These are phyloP conservation scores for Gardenia jasminoides DNA, from an alignment of 257 asterid genomes.

Conservation along the genomic window DNA sequence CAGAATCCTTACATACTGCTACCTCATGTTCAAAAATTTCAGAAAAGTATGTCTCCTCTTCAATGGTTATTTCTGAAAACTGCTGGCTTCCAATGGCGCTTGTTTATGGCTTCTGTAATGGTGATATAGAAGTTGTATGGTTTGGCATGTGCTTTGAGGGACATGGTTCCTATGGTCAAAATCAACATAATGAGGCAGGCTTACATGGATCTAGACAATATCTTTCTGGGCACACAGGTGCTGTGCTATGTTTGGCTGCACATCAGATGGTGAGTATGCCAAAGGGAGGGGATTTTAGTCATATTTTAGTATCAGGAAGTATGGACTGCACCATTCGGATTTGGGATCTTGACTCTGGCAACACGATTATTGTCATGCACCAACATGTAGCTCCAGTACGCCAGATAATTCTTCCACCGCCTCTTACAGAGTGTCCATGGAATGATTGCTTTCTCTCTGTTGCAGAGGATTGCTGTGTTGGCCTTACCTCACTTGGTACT, in stretches of 20 bases:
- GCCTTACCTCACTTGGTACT: constrained; percentile 83
- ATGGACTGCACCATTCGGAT: constrained; percentile 86
- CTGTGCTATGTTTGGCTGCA: constrained; percentile 90
- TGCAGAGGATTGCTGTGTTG: constrained; percentile 71
- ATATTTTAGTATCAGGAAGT: constrained; percentile 87
- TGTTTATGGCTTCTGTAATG: constrained; percentile 80
- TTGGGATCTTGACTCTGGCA: constrained; percentile 88
- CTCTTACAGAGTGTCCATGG: constrained; percentile 69
- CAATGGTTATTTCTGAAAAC: constrained; percentile 84
- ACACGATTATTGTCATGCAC: constrained; percentile 63
- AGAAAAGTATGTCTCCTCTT: constrained; percentile 66
- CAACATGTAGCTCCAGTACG: constrained; percentile 95
- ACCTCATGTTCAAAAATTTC: constrained; percentile 19
- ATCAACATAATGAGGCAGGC: constrained; percentile 29
- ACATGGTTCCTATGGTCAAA: constrained; percentile 37
- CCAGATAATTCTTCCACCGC: constrained; percentile 83
- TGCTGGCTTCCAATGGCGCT: constrained; percentile 68
- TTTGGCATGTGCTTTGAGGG: constrained; percentile 59
- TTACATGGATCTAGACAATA: constrained; percentile 40
- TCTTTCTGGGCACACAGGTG: constrained; percentile 80
- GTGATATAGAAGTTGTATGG: constrained; percentile 70
- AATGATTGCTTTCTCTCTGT: constrained; percentile 83
- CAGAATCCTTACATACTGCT: constrained; percentile 20
- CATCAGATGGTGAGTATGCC: constrained; percentile 56
- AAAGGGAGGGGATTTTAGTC: constrained; percentile 45